Base-by-base conservation (phyloP, 768 basidiomycete species). In the Termitomyces sp. region DNA sequence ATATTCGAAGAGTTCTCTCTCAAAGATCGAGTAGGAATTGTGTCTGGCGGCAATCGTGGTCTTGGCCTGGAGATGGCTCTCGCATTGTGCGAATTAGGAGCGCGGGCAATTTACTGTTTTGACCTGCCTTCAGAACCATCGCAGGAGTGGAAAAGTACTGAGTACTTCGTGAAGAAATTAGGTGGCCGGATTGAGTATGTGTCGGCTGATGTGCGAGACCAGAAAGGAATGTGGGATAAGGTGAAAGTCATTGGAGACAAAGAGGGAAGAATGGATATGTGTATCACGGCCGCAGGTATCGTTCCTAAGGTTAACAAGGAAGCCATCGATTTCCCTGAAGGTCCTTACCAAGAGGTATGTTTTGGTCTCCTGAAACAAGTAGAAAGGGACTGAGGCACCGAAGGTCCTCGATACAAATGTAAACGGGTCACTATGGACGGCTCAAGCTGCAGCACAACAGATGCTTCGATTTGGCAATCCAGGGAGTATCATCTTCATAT, bases 31-130 rank as follows among this genome's bases (percentile, higher is more conserved):
- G 83, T 86, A 4, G 83, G 77, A 16, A 75, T 87, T 40, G 81
- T 87, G 16, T 81, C 85, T 0, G 86, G 86, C 1, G 85, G 79
- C 0, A 81, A 84, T 56, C 72, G 84, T 47, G 86, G 90, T 0
- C 78, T 92, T 18, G 90, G 90, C 4, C 80, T 92, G 9, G 90
- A 92, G 73, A 87, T 88, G 84, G 87, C 87, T 35, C 72, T 90
- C 56, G 82, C 85, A 4, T 70, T 91, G 43, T 80, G 81, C 48
- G 90, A 91, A 72, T 84, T 83, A 18, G 89, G 90, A 26, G 86
- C 85, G 4, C 77, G 80, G 13, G 83, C 76, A 0, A 77, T 88
- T 24, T 88, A 89, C 68, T 88, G 86, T 65, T 71, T 88, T 7
- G 88, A 88, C 68, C 71, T 87, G 14, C 78, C 85, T 2, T 62